Evolutionary conservation across 129 eudicot genomes (phyloP), one percentile per base, ranked within the genome.

Genomic region (Cynara cardunculus): DNA sequence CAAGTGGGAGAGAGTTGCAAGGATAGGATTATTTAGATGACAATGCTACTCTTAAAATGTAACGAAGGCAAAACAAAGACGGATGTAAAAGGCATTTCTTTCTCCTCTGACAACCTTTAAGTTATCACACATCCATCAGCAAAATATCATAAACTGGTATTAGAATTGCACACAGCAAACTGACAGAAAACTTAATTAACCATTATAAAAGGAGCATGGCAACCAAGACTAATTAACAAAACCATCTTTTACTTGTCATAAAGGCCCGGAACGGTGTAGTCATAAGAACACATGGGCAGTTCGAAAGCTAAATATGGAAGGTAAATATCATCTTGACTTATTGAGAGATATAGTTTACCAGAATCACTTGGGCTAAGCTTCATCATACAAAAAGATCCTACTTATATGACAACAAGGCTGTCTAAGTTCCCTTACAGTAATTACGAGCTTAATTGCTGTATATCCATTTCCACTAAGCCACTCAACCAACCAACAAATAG

Each of bases 161-260:
- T 35, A 9, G 2, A 64, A 62, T 34, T 22, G 62, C 37, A 22
- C 35, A 64, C 25, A 35, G 28, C 24, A 77, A 32, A 59, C 66
- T 22, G 35, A 62, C 11, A 62, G 61, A 32, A 62, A 21, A 62
- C 65, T 61, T 19, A 61, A 76, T 34, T 25, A 27, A 34, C 35
- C 39, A 5, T 32, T 69, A 35, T 77, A 31, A 53, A 59, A 62
- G 7, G 62, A 64, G 18, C 25, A 34, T 35, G 72, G 24, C 59
- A 46, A 34, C 26, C 18, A 56, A 32, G 35, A 65, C 34, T 7
- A 21, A 62, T 3, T 22, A 64, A 22, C 21, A 35, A 56, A 22
- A 64, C 69, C 82, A 78, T 44, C 82, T 13, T 69, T 78, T 26
- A 26, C 76, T 39, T 44, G 69, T 37, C 27, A 76, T 24, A 25